Evolutionary conservation across 2,329 filamentous ascomycete species (phyloP).

Genomic region (Laburnicola sp.): DNA sequence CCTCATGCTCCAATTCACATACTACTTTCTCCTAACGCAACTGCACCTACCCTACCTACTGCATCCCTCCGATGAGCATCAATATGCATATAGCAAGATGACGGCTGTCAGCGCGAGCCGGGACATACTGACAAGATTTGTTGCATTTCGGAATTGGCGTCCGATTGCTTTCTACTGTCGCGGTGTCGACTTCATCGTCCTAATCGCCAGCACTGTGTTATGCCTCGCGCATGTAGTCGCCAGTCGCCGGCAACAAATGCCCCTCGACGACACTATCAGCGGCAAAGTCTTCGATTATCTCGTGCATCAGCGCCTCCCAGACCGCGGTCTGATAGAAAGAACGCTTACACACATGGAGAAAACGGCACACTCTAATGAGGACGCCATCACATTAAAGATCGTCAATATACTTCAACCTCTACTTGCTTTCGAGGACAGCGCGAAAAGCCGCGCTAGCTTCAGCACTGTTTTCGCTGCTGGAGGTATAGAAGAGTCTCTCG

Average conservation of each 20-base stretch:
- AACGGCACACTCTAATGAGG: neutral
- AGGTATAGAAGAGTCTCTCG: neutral
- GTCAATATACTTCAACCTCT: neutral
- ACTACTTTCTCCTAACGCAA: neutral
- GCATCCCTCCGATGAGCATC: neutral
- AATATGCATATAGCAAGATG: neutral
- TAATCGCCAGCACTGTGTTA: neutral
- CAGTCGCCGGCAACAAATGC: neutral
- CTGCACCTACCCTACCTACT: constrained; percentile 1
- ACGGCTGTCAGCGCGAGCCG: constrained; percentile 1
- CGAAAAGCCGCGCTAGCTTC: neutral
- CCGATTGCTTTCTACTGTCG: neutral
- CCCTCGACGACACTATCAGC: neutral
- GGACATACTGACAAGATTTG: neutral
- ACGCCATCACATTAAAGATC: neutral
- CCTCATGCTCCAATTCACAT: neutral
- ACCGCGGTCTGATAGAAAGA: constrained; percentile 1
- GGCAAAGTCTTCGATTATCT: neutral
- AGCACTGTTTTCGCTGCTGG: neutral
- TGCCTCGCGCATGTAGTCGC: neutral
- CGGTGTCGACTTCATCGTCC: neutral
- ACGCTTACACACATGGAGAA: neutral
- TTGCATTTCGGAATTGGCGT: neutral
- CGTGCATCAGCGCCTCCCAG: neutral
- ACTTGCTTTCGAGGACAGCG: neutral